phyloP scores from a whole-genome alignment of 1,139 yeast species.

The Ogataea hybrid region DNA sequence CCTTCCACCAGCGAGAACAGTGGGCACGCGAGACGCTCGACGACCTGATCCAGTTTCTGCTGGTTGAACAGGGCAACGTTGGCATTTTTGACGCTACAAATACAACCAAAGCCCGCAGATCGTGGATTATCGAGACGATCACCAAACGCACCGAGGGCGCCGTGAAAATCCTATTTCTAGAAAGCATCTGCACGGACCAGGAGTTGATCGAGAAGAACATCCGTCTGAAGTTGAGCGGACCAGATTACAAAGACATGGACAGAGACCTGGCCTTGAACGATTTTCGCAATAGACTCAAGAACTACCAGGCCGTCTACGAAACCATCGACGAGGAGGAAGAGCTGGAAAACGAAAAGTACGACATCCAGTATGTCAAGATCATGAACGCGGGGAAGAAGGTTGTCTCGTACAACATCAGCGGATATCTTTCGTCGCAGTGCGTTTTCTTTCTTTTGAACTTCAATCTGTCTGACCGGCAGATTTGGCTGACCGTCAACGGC shows the following conservation, averaged over 20 bases:
- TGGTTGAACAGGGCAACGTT: slow-evolving; percentile 85
- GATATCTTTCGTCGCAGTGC: slow-evolving; percentile 34
- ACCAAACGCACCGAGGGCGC: slow-evolving; percentile 71
- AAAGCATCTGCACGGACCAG: slow-evolving; percentile 83
- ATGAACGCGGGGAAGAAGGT: slow-evolving; percentile 35
- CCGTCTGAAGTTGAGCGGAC: slow-evolving; percentile 84
- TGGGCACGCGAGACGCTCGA: slow-evolving; percentile 98
- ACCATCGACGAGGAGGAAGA: slow-evolving; percentile 35
- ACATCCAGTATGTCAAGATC: slow-evolving; percentile 34
- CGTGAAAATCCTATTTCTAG: slow-evolving; percentile 80
- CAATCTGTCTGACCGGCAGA: slow-evolving; percentile 34
- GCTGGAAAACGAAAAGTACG: slow-evolving; percentile 29
- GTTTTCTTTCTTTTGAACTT: slow-evolving; percentile 34
- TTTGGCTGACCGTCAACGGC: slow-evolving; percentile 35
- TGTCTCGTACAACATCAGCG: slow-evolving; percentile 33
- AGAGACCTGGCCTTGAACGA: slow-evolving; percentile 76
- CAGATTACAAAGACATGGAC: slow-evolving; percentile 88
- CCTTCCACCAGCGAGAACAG: slow-evolving; percentile 72
- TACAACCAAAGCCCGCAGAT: slow-evolving; percentile 78
- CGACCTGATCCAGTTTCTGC: slow-evolving; percentile 74
- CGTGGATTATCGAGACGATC: slow-evolving; percentile 67
- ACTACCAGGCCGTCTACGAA: slow-evolving; percentile 52
- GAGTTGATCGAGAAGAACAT: slow-evolving; percentile 80
- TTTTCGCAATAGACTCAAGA: slow-evolving; percentile 53
- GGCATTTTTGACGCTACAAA: slow-evolving; percentile 97